Evolutionary conservation across 129 eudicot genomes (phyloP), one percentile per base, ranked within the genome.

Genomic region (Heracleum sosnowskyi): DNA sequence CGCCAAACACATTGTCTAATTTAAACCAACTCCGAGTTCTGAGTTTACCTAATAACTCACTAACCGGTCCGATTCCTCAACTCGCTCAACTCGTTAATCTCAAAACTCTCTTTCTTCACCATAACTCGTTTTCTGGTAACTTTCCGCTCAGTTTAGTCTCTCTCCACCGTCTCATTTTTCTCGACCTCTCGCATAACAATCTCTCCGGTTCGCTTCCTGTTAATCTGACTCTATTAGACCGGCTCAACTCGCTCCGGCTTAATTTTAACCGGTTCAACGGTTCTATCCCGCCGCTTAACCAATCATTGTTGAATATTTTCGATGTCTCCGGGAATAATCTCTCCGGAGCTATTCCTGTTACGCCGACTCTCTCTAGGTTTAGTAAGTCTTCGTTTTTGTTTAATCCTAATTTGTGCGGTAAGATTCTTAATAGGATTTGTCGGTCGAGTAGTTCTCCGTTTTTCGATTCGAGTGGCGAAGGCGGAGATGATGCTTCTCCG

Each of bases 31-130:
- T 94, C 80, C 83, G 98, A 36, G 96, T 94, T 2, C 84, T 94
- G 4, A 91, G 93, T 68, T 82, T 94, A 1, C 86, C 84, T 39
- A 84, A 85, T 83, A 91, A 89, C 88, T 89, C 96, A 10, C 91
- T 94, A 81, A 80, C 89, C 45, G 98, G 98, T 1, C 88, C 96
- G 2, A 84, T 94, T 11, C 98, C 98, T 26, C 88, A 88, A 62
- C 88, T 94, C 13, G 78, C 93, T 74, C 82, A 84, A 10, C 82
- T 94, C 5, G 12, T 76, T 29, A 89, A 91, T 83, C 92, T 94
- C 33, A 91, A 91, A 81, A 78, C 86, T 11, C 85, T 94, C 29
- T 89, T 91, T 55, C 96, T 94, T 2, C 79, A 86, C 69, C 89
- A 84, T 16, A 94, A 94, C 79, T 78, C 29, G 45, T 95, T 95